Conservation (phyloP, 345 rosid genomes). For the Aethionema arabicum region DNA sequence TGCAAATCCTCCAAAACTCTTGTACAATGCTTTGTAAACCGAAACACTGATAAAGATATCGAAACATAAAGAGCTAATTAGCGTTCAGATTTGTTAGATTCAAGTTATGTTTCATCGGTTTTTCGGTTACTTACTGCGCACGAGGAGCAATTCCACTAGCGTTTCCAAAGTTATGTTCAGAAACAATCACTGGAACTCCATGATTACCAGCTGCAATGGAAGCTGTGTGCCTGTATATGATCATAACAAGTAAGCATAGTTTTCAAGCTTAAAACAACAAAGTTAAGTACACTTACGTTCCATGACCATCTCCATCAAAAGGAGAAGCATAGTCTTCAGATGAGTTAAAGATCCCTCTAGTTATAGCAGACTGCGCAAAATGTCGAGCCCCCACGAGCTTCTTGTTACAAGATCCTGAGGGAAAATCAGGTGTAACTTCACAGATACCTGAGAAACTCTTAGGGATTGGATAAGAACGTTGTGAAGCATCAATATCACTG, state of each 20-base stretch:
- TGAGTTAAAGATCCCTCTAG: slow-evolving; percentile 90
- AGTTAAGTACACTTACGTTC: slow-evolving; percentile 70
- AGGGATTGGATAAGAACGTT: slow-evolving; percentile 65
- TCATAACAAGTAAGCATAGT: slow-evolving; percentile 5
- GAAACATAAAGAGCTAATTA: not conserved
- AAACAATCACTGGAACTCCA: slow-evolving; percentile 80
- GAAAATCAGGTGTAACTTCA: slow-evolving; percentile 92
- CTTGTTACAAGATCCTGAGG: slow-evolving; percentile 94
- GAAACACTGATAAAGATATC: slow-evolving; percentile 57
- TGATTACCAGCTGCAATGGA: slow-evolving; percentile 96
- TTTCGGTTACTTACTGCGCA: slow-evolving; percentile 63
- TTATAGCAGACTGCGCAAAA: slow-evolving; percentile 89
- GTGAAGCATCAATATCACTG: slow-evolving; percentile 51
- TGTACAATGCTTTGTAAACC: slow-evolving; percentile 91
- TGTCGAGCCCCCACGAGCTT: slow-evolving; percentile 93
- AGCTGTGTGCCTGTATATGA: slow-evolving; percentile 79
- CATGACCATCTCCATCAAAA: slow-evolving; percentile 96
- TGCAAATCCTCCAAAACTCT: slow-evolving; percentile 95
- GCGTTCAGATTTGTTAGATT: slow-evolving; percentile 2
- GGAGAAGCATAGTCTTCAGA: slow-evolving; percentile 91
- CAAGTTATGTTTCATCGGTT: not conserved
- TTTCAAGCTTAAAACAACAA: slow-evolving; percentile 3
- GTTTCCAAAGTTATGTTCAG: slow-evolving; percentile 86
- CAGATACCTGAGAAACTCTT: slow-evolving; percentile 78
- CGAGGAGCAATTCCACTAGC: slow-evolving; percentile 99